Evolutionary conservation across 192 early-diverging fungal genomes (phyloP), one percentile per base, ranked within the genome.

Genomic region (Chytriomyces sp.): DNA sequence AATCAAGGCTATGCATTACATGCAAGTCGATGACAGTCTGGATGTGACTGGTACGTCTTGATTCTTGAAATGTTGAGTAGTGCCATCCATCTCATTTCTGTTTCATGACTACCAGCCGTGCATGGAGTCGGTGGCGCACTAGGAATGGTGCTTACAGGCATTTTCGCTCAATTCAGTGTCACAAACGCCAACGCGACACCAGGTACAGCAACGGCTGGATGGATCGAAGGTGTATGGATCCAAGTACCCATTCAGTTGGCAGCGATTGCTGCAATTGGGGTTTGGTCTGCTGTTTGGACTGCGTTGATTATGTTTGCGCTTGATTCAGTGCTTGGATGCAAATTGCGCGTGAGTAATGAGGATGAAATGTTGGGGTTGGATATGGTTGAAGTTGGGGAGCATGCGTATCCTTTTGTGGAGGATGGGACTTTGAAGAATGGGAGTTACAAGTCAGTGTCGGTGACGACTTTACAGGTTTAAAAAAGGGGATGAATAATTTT

Each of bases 71-170:
- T 35, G 35, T 35, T 35, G 35, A 35, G 35, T 35, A 35, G 35
- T 4, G 35, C 35, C 35, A 2, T 35, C 35, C n/a, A n/a, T n/a
- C 35, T 35, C 35, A 18, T 60, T 60, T 60, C 23, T 94, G 26
- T 93, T 93, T 77, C 92, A 91, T 10, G 91, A 92, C 82, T 35
- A 35, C 35, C 35, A 35, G 92, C 91, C 28, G 82, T 89, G 9
- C 89, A 90, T 82, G 86, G 86, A 57, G 81, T 90, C 70, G 89
- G 87, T 57, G 89, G 89, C 45, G 93, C 90, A 90, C 91, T 67
- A 53, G 97, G 97, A 57, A 90, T 90, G 71, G 79, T 98, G n/a
- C 82, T 96, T 26, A 96, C 96, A 5, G 97, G 96, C 75, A 69
- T 98, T 26, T 98, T 97, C 86, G 96, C 97, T 20, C 86, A 94